Base-by-base conservation (phyloP, 768 basidiomycete genomes). In the Sarcodon sp. region DNA sequence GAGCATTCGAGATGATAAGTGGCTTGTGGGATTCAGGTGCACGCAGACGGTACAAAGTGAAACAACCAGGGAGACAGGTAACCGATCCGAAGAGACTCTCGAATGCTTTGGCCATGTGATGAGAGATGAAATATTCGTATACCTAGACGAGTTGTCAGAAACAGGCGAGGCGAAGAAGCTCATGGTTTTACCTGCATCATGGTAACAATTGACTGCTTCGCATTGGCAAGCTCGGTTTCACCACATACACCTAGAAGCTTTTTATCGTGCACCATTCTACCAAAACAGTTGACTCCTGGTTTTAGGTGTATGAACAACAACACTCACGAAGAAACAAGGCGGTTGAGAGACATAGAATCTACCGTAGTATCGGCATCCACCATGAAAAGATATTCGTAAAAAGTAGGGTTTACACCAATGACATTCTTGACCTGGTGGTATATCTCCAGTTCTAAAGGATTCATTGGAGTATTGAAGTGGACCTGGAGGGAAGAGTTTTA, bases 361-460 rank as follows among this genome's bases (percentile, higher is more conserved):
- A 94, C 92, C 7, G 85, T 87, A 1, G 96, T 99, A 73, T 96
- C 91, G 53, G 92, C 91, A 65, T 96, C 91, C 37, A 96, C 79
- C 61, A 80, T 91, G 68, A 94, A 86, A 51, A 92, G 55, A 57
- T 93, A 97, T 66, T 98, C 96, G 66, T 98, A 99, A 68, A 98
- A 97, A 0, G 90, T 83, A 2, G 94, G 96, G 65, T 99, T 96
- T 59, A 99, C 91, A 64, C 96, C 96, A 57, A 99, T 97, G 47
- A 98, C 92, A 59, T 99, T 99, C 76, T 97, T 91, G 74, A 98
- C 92, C 65, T 99, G 96, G 62, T 98, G 96, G 61, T 92, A 98
- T 70, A 99, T 94, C 69, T 99, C 96, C 47, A 99, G 67, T 66
- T 99, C 96, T 52, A 94, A 66, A 0, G 96, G 96, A 58, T 86